Evolutionary conservation across 306 rosid genomes (phyloP), one percentile per base, ranked within the genome.

Genomic region (Sicyos edulis): DNA sequence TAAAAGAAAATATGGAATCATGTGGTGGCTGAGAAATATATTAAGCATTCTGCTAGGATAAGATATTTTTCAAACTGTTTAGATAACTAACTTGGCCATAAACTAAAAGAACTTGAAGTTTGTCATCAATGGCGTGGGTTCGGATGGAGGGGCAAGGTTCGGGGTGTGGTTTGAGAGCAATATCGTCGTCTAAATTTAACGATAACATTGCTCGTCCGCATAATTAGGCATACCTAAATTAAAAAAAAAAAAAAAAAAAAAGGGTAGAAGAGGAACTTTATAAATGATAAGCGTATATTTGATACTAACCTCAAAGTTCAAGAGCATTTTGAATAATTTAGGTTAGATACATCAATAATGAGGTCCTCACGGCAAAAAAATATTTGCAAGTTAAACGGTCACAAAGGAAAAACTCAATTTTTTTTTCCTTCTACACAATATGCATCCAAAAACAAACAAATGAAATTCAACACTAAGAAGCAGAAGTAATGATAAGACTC

Each of bases 371-470:
- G 42, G 16, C 10, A 29, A 60, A 60, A 60, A 42, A 34, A 65
- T 37, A 17, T 44, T 65, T 2, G 5, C 54, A 11, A 7, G 52
- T 64, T 64, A 64, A 64, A 64, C 10, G 7, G 32, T 64, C 16
- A 4, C 11, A 16, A n/a, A 37, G 77, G 71, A 49, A 69, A 54
- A 80, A 56, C 56, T n/a, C 45, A 8, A 12, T 50, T 50, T 54
- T 19, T 54, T 19, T 22, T 26, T 2, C 6, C 45, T 52, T 68
- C 44, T 60, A 61, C 78, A 82, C 52, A 57, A 57, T 61, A 54
- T 76, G 78, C 21, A 69, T 67, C 53, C 77, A 84, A 82, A 62
- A 60, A 42, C 32, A 64, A 62, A 34, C 7, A 62, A 32, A 16
- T n/a, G 2, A 62, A 62, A 14, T 26, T 26, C 68, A 61, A 32